Evolutionary conservation across 2,329 filamentous ascomycete species (phyloP).

Genomic region (Neofusicoccum parvum): DNA sequence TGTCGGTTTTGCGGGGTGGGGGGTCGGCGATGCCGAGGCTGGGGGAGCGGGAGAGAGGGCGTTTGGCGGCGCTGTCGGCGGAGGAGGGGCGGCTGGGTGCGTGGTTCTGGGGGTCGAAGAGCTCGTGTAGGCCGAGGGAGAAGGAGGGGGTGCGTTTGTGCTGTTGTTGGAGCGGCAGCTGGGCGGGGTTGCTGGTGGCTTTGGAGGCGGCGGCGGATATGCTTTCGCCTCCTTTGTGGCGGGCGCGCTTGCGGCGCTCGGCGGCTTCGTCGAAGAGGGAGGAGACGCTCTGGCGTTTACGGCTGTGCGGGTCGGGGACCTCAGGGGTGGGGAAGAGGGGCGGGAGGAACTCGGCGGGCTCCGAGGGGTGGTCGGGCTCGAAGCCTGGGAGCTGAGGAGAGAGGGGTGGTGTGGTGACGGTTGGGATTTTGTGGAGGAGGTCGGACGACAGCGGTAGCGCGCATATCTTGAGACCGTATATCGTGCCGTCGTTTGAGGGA

Average conservation of each 20-base stretch:
- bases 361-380: not conserved
- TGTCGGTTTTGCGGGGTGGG: constrained; percentile 18
- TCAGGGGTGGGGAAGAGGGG: constrained; percentile 26
- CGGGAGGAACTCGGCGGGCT: constrained; percentile 35
- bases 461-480: not conserved
- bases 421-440: constrained; percentile 34
- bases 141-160: not conserved
- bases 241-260: constrained; percentile 45
- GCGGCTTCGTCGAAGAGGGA: constrained; percentile 53
- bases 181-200: constrained; percentile 23
- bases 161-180: constrained; percentile 5
- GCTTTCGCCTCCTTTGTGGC: constrained; percentile 45
- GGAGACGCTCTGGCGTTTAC: constrained; percentile 46
- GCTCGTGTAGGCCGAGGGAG: not conserved
- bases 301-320: constrained; percentile 25
- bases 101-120: not conserved
- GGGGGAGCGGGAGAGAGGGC: constrained; percentile 22
- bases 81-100: constrained; percentile 28
- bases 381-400: constrained; percentile 22
- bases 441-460: constrained; percentile 50
- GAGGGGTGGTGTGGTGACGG: constrained; percentile 28
- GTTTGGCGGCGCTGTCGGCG: constrained; percentile 33
- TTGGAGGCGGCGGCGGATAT: constrained; percentile 46
- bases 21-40: not conserved
- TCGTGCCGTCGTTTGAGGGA: not conserved